These are phyloP conservation scores for Phytophthora rubi DNA, from an alignment of 352 stramenopile genomes.

Conservation along the genomic window DNA sequence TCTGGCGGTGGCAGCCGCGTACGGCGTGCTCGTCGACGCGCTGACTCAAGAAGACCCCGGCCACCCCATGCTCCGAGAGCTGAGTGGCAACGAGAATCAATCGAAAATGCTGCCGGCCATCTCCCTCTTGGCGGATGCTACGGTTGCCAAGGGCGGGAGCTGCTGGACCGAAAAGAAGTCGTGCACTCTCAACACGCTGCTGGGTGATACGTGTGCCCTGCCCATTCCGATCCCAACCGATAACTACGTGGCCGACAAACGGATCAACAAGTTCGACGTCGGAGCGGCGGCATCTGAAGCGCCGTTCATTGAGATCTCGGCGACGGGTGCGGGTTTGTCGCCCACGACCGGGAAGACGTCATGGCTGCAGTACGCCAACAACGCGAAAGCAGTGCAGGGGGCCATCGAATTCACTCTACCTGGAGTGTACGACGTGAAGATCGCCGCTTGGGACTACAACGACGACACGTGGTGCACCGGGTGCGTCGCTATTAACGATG, in stretches of 20 bases:
- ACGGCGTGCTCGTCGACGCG: conserved; percentile 10
- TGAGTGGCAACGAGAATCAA: conserved; percentile 1
- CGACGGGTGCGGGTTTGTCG: neutral
- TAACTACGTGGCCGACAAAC: conserved; percentile 59
- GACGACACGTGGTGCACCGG: too few relatives aligned
- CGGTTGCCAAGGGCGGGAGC: neutral
- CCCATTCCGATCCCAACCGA: conserved; percentile 51
- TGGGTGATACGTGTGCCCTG: conserved; percentile 5
- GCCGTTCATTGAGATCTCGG: conserved; percentile 20
- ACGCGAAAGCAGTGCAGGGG: too few relatives aligned
- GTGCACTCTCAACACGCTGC: neutral
- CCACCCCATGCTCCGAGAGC: conserved; percentile 9
- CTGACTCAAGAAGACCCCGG: conserved; percentile 7
- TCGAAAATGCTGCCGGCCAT: neutral
- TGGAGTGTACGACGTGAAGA: too few relatives aligned
- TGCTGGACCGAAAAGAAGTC: conserved; percentile 1
- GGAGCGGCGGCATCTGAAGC: neutral
- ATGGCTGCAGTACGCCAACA: conserved; percentile 48
- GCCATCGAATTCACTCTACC: too few relatives aligned
- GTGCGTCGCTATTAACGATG: too few relatives aligned
- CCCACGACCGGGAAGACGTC: neutral
- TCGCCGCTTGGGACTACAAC: too few relatives aligned
- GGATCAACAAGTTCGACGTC: conserved; percentile 37
- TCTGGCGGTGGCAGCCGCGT: conserved; percentile 15
- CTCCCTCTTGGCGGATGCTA: conserved; percentile 2